Evolutionary conservation across 2,329 filamentous ascomycete genomes (phyloP).

Genomic region (Pyricularia grisea): DNA sequence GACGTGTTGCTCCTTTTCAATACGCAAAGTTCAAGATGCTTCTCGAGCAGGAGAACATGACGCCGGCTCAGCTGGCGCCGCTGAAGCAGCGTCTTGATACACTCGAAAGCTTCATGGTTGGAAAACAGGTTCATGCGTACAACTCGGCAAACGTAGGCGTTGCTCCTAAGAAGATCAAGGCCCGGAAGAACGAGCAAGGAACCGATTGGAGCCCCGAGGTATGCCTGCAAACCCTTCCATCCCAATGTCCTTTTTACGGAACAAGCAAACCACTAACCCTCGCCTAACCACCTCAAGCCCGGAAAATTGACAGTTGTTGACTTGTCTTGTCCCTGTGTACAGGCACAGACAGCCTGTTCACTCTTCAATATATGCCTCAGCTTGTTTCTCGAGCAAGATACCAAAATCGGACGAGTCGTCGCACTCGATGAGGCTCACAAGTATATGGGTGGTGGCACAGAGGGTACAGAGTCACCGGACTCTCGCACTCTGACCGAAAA

Average conservation of each 20-base stretch:
- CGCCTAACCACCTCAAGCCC: constrained; percentile 9
- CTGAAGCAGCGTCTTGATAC: constrained; percentile 51
- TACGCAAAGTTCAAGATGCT: constrained; percentile 37
- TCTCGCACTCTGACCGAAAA: constrained; percentile 49
- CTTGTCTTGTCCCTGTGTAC: constrained; percentile 63
- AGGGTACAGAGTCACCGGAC: constrained; percentile 36
- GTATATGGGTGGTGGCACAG: constrained; percentile 38
- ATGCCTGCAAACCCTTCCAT: not conserved
- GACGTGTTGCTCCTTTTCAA: constrained; percentile 26
- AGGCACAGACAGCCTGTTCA: constrained; percentile 55
- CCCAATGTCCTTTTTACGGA: not conserved
- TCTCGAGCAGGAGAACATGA: constrained; percentile 28
- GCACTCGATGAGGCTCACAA: constrained; percentile 75
- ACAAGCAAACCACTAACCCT: not conserved
- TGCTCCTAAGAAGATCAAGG: constrained; percentile 1
- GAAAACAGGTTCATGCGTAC: constrained; percentile 10
- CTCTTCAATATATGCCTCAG: constrained; percentile 65
- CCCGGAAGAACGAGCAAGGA: constrained; percentile 8
- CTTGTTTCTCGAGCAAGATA: constrained; percentile 50
- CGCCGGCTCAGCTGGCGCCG: constrained; percentile 38
- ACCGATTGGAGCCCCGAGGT: constrained; percentile 20
- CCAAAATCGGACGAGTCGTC: constrained; percentile 45
- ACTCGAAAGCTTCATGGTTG: constrained; percentile 52
- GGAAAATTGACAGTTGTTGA: constrained; percentile 39
- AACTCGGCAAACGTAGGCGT: constrained; percentile 10